phyloP scores from a whole-genome alignment of 805 yeast genomes.

The Candida broadrunensis region DNA sequence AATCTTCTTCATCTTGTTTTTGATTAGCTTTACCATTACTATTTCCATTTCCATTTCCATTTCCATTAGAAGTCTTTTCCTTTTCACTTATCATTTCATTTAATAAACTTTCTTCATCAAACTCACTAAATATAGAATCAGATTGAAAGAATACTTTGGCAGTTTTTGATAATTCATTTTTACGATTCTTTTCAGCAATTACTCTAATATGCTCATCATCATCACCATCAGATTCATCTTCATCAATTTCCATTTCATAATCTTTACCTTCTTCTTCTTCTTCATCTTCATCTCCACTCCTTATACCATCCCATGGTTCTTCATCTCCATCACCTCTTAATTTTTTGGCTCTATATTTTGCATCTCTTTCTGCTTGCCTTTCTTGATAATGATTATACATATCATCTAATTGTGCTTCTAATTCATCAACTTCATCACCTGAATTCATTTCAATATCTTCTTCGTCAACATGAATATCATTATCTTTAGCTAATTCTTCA shows the following conservation, averaged over 20 bases:
- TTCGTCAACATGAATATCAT: constrained; percentile 53
- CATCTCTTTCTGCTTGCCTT: constrained; percentile 63
- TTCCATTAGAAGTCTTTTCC: constrained; percentile 1
- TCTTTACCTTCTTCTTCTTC: constrained; percentile 39
- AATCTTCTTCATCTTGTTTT: constrained; percentile 19
- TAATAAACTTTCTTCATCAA: constrained; percentile 49
- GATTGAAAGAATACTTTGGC: constrained; percentile 41
- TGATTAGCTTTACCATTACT: neutral
- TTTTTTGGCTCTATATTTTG: constrained; percentile 64
- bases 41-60: neutral
- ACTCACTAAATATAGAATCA: constrained; percentile 35
- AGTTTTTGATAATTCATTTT: constrained; percentile 29
- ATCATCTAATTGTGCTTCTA: constrained; percentile 78
- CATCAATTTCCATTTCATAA: constrained; percentile 39
- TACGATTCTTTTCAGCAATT: constrained; percentile 48
- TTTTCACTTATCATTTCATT: constrained; percentile 28
- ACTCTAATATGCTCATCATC: constrained; percentile 67
- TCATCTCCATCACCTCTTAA: constrained; percentile 76
- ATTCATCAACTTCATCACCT: constrained; percentile 55
- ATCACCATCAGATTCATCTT: constrained; percentile 51
- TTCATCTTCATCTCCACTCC: constrained; percentile 39
- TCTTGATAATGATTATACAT: constrained; percentile 77
- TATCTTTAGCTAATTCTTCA: constrained; percentile 52
- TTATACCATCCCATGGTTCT: constrained; percentile 75
- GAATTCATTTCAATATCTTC: constrained; percentile 26